Base-by-base conservation (phyloP, 73 alveolate species). In the Paramecium pentaurelia region DNA sequence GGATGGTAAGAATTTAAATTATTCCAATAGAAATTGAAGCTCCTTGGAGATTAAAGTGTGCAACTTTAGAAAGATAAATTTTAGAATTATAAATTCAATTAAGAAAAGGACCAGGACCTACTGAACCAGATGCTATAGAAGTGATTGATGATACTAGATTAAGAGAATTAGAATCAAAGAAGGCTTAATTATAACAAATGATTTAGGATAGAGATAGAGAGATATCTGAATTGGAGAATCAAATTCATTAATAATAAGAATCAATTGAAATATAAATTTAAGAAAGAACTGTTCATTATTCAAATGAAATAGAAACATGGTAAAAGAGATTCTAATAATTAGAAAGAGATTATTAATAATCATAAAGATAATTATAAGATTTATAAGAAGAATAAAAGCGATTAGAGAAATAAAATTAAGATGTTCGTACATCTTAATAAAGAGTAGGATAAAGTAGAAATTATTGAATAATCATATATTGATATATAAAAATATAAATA, bases 1-100 rank as follows among this genome's bases (percentile, higher is more conserved):
- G 60, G 87, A 73, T 11, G 87, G 87, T 73, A 73, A 36, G 1
- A 68, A 68, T 37, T 16, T 16, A 36, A 36, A 36, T 34, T 37
- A 37, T 73, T 30, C 4, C 32, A 16, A 32, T 42, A 75, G 88
- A 75, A 38, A 75, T 75, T 10, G 88, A 75, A 75, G 88, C 88
- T 4, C 88, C 88, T 1, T 75, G 88, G 88, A 75, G 88, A 75
- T 16, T 75, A 38, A 75, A 75, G 34, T 75, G 88, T 75, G 88
- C 88, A 16, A 75, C 88, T 8, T 20, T 75, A n/a, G 88, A 75
- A 18, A 75, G 88, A 75, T 38, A 75, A 38, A 75, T 75, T 5
- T 42, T 75, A 22, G 88, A 75, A 75, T 42, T 75, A 5, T 28
- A 75, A 75, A 75, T 75, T 18, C 22, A 30, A 75, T 75, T 75